phyloP scores from a whole-genome alignment of 805 yeast species.

The Pichia heedii region DNA sequence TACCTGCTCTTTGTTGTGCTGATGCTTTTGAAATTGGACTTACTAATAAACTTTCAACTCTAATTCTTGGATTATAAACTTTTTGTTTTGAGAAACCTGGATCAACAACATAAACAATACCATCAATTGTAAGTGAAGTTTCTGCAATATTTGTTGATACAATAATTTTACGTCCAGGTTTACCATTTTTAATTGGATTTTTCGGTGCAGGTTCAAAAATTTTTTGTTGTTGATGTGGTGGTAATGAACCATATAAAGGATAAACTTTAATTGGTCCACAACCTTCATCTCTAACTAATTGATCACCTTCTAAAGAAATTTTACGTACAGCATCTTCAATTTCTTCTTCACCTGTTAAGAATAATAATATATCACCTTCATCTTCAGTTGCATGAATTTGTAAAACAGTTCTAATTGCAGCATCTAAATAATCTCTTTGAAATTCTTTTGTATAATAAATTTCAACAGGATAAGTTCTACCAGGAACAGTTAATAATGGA shows the following conservation, averaged over 20 bases:
- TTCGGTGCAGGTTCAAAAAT: slow-evolving; percentile 88
- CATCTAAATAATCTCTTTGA: slow-evolving; percentile 89
- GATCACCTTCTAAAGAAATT: slow-evolving; percentile 81
- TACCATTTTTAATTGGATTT: slow-evolving; percentile 62
- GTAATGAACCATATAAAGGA: slow-evolving; percentile 92
- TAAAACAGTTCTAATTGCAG: slow-evolving; percentile 89
- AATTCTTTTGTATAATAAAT: slow-evolving; percentile 94
- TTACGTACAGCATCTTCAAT: slow-evolving; percentile 95
- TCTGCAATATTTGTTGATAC: slow-evolving; percentile 95
- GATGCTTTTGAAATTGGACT: slow-evolving; percentile 96
- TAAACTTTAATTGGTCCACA: slow-evolving; percentile 87
- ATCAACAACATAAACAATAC: slow-evolving; percentile 94
- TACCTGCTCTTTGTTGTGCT: slow-evolving; percentile 98
- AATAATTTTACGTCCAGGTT: slow-evolving; percentile 92
- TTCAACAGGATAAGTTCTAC: slow-evolving; percentile 96
- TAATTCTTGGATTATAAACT: slow-evolving; percentile 90
- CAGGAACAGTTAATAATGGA: slow-evolving; percentile 93
- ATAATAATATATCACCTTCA: slow-evolving; percentile 80
- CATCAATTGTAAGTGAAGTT: slow-evolving; percentile 95
- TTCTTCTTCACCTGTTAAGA: slow-evolving; percentile 95
- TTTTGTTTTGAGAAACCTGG: slow-evolving; percentile 97
- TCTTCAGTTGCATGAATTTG: slow-evolving; percentile 97
- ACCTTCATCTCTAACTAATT: slow-evolving; percentile 75
- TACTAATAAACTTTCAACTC: slow-evolving; percentile 89
- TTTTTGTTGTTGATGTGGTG: slow-evolving; percentile 90